Percentiles rank a stretch among this genome's conserved stretches.
These are phyloP conservation scores for Angomonas ambiguus DNA, from an alignment of 208 protist genomes.

Conservation along the genomic window DNA sequence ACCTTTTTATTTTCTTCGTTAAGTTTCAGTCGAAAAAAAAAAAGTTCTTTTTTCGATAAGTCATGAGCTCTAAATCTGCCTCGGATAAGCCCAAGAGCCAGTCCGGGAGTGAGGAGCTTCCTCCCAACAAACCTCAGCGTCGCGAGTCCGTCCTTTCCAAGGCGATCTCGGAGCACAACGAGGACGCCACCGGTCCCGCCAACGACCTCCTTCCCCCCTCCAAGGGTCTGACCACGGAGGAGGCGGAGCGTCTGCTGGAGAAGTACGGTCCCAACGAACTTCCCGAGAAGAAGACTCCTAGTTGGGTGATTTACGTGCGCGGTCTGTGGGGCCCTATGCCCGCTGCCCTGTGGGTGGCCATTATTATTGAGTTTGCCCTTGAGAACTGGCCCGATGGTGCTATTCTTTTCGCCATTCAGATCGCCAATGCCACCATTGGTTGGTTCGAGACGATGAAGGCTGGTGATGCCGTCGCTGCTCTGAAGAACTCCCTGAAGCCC, in stretches of 20 bases:
- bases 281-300: conserved; percentile 67
- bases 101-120: conserved; percentile 26
- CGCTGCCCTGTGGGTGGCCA: conserved; percentile 84
- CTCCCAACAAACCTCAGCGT: conserved; percentile 48
- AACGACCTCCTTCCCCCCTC: conserved; percentile 40
- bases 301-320: conserved; percentile 75
- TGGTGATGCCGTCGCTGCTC: conserved; percentile 88
- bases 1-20: neutral
- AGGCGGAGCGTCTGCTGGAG: conserved; percentile 60
- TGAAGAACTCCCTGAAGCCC: conserved; percentile 87
- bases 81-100: conserved; percentile 29
- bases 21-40: neutral
- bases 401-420: conserved; percentile 81
- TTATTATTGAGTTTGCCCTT: conserved; percentile 86
- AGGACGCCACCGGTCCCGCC: conserved; percentile 20
- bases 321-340: conserved; percentile 86
- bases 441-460: conserved; percentile 93
- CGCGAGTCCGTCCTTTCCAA: conserved; percentile 74
- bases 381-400: conserved; percentile 83
- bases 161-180: conserved; percentile 64
- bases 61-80: conserved; percentile 27
- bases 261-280: conserved; percentile 75
- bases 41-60: conserved; percentile 3
- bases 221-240: conserved; percentile 56
- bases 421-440: conserved; percentile 77